Percentiles rank a stretch among this genome's conserved stretches.
These are phyloP conservation scores for Populus trichocarpa DNA, from an alignment of 441 rosid genomes.

Conservation along the genomic window DNA sequence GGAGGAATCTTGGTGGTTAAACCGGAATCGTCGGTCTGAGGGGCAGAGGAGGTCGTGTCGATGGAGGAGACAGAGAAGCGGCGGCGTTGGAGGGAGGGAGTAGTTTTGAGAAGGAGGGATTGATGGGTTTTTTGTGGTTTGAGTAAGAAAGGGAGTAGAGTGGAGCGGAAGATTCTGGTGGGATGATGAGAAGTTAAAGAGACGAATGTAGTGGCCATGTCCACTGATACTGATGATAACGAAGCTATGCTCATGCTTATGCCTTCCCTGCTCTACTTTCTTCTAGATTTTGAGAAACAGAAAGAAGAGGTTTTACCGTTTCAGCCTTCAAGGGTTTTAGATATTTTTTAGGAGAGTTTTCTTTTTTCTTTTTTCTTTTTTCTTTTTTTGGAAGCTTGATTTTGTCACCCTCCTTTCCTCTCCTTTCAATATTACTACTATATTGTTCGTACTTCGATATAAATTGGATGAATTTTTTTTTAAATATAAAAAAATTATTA, in stretches of 20 bases:
- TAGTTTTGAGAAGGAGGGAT: conserved; percentile 16
- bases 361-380: no score
- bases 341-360: no score
- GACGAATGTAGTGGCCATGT: conserved; percentile 52
- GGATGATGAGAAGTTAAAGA: conserved; percentile 40
- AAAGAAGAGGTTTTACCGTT: no score
- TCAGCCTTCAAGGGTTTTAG: no score
- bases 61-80: conserved; percentile 49
- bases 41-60: conserved; percentile 40
- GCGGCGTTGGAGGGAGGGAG: conserved; percentile 13
- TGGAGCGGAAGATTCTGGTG: conserved; percentile 27
- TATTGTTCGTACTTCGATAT: no score
- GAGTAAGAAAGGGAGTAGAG: conserved; percentile 28
- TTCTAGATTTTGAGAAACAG: background rate
- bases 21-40: conserved; percentile 61
- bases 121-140: conserved; percentile 11
- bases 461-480: no score
- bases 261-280: background rate
- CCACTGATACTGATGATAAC: conserved; percentile 43
- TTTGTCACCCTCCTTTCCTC: no score
- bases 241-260: conserved; percentile 46
- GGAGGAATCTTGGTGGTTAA: conserved; percentile 62
- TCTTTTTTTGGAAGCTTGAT: no score
- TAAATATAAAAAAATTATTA: no score
- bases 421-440: no score